Evolutionary conservation across 768 basidiomycete species (phyloP), one percentile per base, ranked within the genome.

Genomic region (Leccinum rimulosum): DNA sequence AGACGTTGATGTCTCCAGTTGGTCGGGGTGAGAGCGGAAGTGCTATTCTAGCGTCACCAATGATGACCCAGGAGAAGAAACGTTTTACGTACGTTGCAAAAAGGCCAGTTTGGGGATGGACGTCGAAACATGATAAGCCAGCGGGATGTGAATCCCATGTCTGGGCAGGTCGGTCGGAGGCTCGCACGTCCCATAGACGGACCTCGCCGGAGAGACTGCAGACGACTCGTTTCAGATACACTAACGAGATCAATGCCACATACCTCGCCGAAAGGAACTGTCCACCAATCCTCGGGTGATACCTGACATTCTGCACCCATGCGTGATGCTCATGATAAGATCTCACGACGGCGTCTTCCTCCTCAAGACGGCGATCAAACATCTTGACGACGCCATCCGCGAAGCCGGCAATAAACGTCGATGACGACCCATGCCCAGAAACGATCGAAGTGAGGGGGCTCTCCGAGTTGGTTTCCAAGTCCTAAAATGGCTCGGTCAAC

Each of bases 261-360:
- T 64, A 96, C 95, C 91, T 89, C 19, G 90, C 95, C 12, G 94
- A 93, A 9, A 98, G 72, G 66, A 97, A 82, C 63, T 94, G 90
- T 6, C 80, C 79, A 28, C 79, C 75, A 19, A 82, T 75, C 6
- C 79, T 84, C 2, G 91, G 84, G 73, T 96, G 90, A 81, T 93
- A 89, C 60, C 86, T 85, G 31, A 92, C 93, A 64, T 89, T 95
- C 71, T 93, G 92, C 7, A 98, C 85, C 94, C 95, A 98, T 10
- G 90, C 84, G 72, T 96, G 95, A 52, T 83, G 81, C 31, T 86
- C 84, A 43, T 80, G 76, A 69, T 91, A 95, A 2, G 84, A 84
- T 52, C 89, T 79, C 17, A 97, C 84, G 17, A 96, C 86, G 5
- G 92, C 86, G 57, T 93, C 87, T 8, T 93, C 88, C 54, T 88